These are phyloP conservation scores for Termitomyces sp. DNA, from an alignment of 768 basidiomycete genomes.

Conservation along the genomic window DNA sequence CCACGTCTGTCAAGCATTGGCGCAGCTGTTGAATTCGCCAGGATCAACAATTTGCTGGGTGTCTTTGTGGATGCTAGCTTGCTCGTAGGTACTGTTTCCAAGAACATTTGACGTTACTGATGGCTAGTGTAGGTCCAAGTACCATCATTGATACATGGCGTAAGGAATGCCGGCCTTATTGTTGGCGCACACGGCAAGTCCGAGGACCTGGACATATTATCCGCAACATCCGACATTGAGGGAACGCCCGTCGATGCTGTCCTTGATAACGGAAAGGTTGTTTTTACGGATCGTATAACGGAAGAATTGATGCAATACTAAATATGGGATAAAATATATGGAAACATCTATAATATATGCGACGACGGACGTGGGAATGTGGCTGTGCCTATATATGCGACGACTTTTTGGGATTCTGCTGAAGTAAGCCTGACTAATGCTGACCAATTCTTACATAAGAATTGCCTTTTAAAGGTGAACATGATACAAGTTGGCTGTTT, in stretches of 20 bases:
- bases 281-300: conserved; percentile 62
- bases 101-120: conserved; percentile 8
- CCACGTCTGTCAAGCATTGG: conserved; percentile 69
- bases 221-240: conserved; percentile 35
- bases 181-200: conserved; percentile 77
- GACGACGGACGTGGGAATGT: too few species aligned
- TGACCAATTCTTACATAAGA: too few species aligned
- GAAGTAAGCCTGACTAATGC: too few species aligned
- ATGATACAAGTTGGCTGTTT: too few species aligned
- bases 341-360: too few species aligned
- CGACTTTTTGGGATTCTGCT: too few species aligned
- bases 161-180: conserved; percentile 85
- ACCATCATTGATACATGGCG: conserved; percentile 84
- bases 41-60: conserved; percentile 88
- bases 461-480: too few species aligned
- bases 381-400: too few species aligned
- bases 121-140: conserved; percentile 62
- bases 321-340: conserved; percentile 1
- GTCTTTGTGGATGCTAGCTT: conserved; percentile 85
- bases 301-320: conserved; percentile 38
- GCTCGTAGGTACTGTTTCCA: conserved; percentile 53
- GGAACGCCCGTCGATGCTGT: conserved; percentile 64
- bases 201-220: conserved; percentile 37
- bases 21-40: conserved; percentile 91
- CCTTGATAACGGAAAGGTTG: conserved; percentile 59